Evolutionary conservation across 78 protist genomes (phyloP).

Genomic region (Dictyostelium capitatum): DNA sequence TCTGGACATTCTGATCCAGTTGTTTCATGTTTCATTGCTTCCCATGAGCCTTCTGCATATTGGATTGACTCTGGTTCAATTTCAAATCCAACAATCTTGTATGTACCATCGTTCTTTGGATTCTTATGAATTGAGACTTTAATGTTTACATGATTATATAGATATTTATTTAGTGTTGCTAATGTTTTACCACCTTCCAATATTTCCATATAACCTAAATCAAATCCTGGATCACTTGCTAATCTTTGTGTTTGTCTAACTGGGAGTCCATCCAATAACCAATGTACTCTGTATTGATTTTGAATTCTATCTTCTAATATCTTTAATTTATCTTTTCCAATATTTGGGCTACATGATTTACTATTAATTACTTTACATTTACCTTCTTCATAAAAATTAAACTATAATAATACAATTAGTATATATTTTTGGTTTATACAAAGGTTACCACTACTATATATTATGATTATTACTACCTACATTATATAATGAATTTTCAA

Average conservation of each 20-base stretch:
- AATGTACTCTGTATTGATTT: conserved; percentile 17
- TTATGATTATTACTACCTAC: conserved; percentile 42
- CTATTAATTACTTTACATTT: conserved; percentile 13
- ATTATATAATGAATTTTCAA: conserved; percentile 78
- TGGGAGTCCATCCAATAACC: conserved; percentile 80
- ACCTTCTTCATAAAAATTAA: conserved; percentile 7
- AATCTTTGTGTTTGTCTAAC: conserved; percentile 1
- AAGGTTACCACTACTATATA: too few species aligned
- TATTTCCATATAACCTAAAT: conserved; percentile 12
- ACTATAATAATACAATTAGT: too few species aligned
- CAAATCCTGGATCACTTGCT: conserved; percentile 56
- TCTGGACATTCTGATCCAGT: neutral
- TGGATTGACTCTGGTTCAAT: conserved; percentile 67
- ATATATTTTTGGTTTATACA: too few species aligned
- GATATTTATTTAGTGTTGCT: conserved; percentile 1
- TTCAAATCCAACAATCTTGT: conserved; percentile 90
- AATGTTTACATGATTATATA: conserved; percentile 89
- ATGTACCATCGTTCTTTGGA: neutral
- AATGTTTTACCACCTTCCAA: neutral
- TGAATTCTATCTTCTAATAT: conserved; percentile 21
- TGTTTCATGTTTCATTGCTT: neutral
- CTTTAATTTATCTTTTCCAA: neutral
- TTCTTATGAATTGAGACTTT: conserved; percentile 65
- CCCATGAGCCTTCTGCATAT: conserved; percentile 22
- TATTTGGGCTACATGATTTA: conserved; percentile 6